These are phyloP conservation scores for Talaromyces adpressus DNA, from an alignment of 495 filamentous ascomycete genomes.

Conservation along the genomic window DNA sequence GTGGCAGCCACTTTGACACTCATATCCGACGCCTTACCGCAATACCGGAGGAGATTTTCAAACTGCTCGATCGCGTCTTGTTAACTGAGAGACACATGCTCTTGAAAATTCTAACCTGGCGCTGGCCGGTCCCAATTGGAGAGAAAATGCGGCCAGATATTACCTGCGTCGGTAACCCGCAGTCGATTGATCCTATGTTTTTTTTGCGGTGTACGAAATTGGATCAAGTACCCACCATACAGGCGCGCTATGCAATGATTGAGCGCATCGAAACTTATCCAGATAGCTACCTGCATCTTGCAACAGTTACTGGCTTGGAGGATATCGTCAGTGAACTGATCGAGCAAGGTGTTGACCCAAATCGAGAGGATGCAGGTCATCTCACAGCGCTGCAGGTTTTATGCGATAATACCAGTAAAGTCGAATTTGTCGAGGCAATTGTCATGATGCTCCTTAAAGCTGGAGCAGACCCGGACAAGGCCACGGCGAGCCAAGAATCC, in stretches of 20 bases:
- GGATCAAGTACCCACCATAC: background rate
- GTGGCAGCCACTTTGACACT: background rate
- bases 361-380: background rate
- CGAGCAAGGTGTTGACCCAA: background rate
- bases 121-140: background rate
- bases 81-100: background rate
- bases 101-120: conserved; percentile 1
- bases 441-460: background rate
- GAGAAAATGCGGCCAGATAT: background rate
- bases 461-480: background rate
- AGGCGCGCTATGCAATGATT: background rate
- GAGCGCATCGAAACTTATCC: background rate
- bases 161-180: background rate
- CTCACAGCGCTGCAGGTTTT: background rate
- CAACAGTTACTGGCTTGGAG: background rate
- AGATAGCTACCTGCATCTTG: background rate
- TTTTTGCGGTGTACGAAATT: background rate
- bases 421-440: background rate
- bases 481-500: background rate
- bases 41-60: background rate
- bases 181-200: background rate
- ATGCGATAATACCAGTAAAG: background rate
- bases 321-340: background rate
- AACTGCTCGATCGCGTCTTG: background rate
- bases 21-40: background rate